Conservation (phyloP, 176 grass and related monocot species). For the Ampelocalamus luodianensis region DNA sequence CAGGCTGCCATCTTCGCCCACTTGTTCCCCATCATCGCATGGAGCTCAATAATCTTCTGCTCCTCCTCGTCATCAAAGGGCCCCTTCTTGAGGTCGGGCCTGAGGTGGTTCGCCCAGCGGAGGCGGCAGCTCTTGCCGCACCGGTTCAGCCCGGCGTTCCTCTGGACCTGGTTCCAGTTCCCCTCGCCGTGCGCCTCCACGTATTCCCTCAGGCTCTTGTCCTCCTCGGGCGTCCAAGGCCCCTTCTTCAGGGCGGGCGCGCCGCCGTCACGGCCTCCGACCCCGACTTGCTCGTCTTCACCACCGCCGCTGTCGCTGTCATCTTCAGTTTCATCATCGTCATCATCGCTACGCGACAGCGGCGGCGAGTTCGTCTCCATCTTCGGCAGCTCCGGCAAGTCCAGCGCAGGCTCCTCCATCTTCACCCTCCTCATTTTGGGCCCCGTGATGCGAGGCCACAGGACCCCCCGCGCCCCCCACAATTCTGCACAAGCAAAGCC, state of each 20-base stretch:
- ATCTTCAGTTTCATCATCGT: background rate
- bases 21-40: conserved; percentile 64
- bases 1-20: conserved; percentile 67
- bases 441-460: background rate
- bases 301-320: background rate
- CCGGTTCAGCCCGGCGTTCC: conserved; percentile 62
- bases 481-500: background rate
- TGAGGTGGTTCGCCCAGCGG: conserved; percentile 86
- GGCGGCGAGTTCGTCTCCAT: background rate
- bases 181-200: conserved; percentile 76
- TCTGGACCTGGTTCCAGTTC: conserved; percentile 79
- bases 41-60: conserved; percentile 48
- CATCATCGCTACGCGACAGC: background rate
- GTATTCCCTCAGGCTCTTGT: conserved; percentile 59
- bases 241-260: conserved; percentile 65
- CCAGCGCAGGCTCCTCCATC: background rate
- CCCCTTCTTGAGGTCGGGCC: conserved; percentile 75
- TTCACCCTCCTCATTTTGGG: background rate
- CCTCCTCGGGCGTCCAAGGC: conserved; percentile 78
- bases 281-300: background rate
- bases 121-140: conserved; percentile 96
- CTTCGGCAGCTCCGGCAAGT: background rate
- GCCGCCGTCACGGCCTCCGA: background rate
- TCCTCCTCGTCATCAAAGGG: conserved; percentile 64
- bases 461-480: background rate